These are phyloP conservation scores for Rhododendron ovatum DNA, from an alignment of 148 eudicot genomes.

Conservation along the genomic window DNA sequence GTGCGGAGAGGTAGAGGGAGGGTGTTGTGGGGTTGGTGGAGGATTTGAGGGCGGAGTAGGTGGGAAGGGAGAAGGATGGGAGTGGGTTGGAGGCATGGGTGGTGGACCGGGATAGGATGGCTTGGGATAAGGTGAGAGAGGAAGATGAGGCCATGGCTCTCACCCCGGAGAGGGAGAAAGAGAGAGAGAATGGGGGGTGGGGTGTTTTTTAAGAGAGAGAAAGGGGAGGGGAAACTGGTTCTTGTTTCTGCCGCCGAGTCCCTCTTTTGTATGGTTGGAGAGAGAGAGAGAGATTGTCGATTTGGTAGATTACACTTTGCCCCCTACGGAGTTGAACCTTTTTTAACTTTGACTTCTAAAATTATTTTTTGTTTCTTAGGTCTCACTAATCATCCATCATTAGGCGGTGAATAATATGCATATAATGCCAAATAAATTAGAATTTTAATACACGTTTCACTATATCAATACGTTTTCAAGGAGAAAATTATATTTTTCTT, in stretches of 20 bases:
- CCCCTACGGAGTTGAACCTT: not conserved
- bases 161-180: not conserved
- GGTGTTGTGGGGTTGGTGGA: slow-evolving; percentile 23
- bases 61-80: slow-evolving; percentile 32
- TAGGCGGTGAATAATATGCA: too few species aligned
- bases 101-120: slow-evolving; percentile 28
- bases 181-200: not conserved
- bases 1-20: slow-evolving; percentile 5
- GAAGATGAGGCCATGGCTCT: slow-evolving; percentile 54
- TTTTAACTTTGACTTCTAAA: not conserved
- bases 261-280: not conserved
- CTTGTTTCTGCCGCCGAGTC: too few species aligned
- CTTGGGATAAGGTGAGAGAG: slow-evolving; percentile 52
- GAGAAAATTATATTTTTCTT: too few species aligned
- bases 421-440: too few species aligned
- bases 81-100: slow-evolving; percentile 5
- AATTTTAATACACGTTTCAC: too few species aligned
- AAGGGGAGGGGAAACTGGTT: too few species aligned
- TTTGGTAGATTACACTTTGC: not conserved
- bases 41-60: slow-evolving; percentile 35
- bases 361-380: too few species aligned
- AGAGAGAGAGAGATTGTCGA: not conserved
- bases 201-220: not conserved
- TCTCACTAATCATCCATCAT: too few species aligned
- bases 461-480: too few species aligned